Evolutionary conservation across 2,329 filamentous ascomycete species (phyloP).

Genomic region (Fusarium sp.): DNA sequence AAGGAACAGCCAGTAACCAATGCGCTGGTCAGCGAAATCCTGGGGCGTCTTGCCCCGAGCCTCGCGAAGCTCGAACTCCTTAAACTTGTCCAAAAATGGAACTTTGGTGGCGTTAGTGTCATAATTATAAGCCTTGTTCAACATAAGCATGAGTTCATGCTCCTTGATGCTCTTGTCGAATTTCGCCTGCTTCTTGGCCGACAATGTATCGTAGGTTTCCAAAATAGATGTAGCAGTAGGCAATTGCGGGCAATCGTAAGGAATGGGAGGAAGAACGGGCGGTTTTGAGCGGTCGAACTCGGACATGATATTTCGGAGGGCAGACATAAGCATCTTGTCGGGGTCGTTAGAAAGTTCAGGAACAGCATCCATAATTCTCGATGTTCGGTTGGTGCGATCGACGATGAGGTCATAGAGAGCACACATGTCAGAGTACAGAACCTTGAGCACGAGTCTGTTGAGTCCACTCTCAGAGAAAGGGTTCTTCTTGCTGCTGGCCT

Average conservation of each 20-base stretch:
- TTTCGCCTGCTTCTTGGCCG: conserved; percentile 80
- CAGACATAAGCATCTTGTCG: conserved; percentile 73
- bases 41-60: conserved; percentile 72
- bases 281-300: conserved; percentile 93
- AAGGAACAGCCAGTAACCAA: conserved; percentile 85
- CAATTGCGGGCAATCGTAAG: conserved; percentile 86
- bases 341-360: conserved; percentile 68
- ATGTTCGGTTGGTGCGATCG: conserved; percentile 82
- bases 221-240: conserved; percentile 77
- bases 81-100: conserved; percentile 78
- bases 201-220: conserved; percentile 72
- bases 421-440: conserved; percentile 88
- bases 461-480: conserved; percentile 86
- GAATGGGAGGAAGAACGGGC: conserved; percentile 90
- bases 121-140: conserved; percentile 86
- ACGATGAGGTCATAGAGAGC: conserved; percentile 90
- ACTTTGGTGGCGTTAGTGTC: conserved; percentile 71
- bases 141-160: conserved; percentile 80
- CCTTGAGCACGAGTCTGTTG: conserved; percentile 84
- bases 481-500: conserved; percentile 92
- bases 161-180: conserved; percentile 80
- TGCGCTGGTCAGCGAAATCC: conserved; percentile 78
- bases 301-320: conserved; percentile 81
- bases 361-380: conserved; percentile 79
- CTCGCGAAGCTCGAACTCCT: conserved; percentile 77